Conservation (phyloP, 1,139 yeast species). For the Yamadazyma atlantica region DNA sequence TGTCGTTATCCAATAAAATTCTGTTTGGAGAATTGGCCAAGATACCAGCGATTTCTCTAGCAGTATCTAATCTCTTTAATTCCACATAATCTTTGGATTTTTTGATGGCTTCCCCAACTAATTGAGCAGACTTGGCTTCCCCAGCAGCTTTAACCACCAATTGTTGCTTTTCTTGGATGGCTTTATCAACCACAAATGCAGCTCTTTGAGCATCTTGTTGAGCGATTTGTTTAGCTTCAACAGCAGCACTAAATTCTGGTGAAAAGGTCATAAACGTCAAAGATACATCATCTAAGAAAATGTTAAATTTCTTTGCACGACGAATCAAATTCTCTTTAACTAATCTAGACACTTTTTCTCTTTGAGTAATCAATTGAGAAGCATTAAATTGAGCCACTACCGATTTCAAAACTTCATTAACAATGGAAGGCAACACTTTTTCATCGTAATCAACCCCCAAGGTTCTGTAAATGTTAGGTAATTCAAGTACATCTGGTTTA, state of each 20-base stretch:
- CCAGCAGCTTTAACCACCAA: constrained; percentile 96
- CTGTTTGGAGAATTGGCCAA: constrained; percentile 87
- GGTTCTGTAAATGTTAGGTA: constrained; percentile 87
- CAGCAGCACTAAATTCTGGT: constrained; percentile 97
- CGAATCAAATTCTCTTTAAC: constrained; percentile 89
- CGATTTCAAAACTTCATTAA: constrained; percentile 92
- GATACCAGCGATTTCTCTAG: constrained; percentile 89
- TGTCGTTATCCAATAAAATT: constrained; percentile 87
- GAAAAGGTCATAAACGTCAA: constrained; percentile 94
- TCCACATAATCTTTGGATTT: constrained; percentile 95
- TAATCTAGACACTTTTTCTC: constrained; percentile 91
- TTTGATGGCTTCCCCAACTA: constrained; percentile 98
- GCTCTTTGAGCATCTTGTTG: constrained; percentile 99
- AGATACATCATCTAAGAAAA: constrained; percentile 90
- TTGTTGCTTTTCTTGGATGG: constrained; percentile 96
- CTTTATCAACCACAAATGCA: constrained; percentile 94
- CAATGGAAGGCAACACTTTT: constrained; percentile 93
- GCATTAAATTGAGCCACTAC: constrained; percentile 99
- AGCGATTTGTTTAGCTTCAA: constrained; percentile 98
- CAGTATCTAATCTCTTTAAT: constrained; percentile 94
- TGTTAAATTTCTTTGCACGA: constrained; percentile 88
- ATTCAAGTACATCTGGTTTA: constrained; percentile 75
- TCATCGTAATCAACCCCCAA: constrained; percentile 94
- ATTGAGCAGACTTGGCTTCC: constrained; percentile 97
- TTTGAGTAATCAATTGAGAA: constrained; percentile 94